A percentile compares a stretch with the other conserved stretches of the same genome.
These are phyloP conservation scores for Podaxis sp. DNA, from an alignment of 768 basidiomycete genomes.

Conservation along the genomic window DNA sequence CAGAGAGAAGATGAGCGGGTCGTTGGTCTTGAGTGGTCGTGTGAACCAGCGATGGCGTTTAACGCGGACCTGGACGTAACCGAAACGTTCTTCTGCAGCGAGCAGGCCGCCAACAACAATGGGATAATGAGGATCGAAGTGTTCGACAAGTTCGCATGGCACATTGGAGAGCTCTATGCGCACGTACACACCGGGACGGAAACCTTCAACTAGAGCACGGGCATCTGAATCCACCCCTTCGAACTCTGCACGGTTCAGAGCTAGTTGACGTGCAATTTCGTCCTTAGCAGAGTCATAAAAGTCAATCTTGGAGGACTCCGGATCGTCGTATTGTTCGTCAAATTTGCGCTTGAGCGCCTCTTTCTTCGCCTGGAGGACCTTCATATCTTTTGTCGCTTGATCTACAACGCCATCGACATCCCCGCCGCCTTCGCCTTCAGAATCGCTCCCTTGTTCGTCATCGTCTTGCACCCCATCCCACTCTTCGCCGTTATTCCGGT, in stretches of 20 bases:
- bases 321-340: constrained; percentile 95
- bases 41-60: constrained; percentile 96
- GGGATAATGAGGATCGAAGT: constrained; percentile 91
- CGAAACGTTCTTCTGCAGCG: constrained; percentile 87
- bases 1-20: constrained; percentile 94
- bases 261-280: constrained; percentile 82
- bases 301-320: constrained; percentile 72
- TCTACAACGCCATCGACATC: constrained; percentile 19
- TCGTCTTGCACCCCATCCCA: constrained; percentile 40
- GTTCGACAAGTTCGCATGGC: constrained; percentile 87
- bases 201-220: constrained; percentile 85
- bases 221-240: constrained; percentile 71
- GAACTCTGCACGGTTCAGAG: constrained; percentile 85
- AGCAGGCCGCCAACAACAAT: constrained; percentile 91
- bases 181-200: constrained; percentile 87
- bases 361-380: constrained; percentile 79
- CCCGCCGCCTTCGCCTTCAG: constrained; percentile 34
- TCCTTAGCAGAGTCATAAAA: constrained; percentile 93
- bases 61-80: constrained; percentile 91
- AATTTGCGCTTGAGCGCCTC: constrained; percentile 92
- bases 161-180: constrained; percentile 85
- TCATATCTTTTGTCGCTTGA: constrained; percentile 34
- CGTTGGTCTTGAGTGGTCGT: constrained; percentile 92
- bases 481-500: constrained; percentile 35
- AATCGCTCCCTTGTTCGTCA: constrained; percentile 24